These are phyloP conservation scores for Cytospora schulzeri DNA, from an alignment of 2,329 filamentous ascomycete species.

Conservation along the genomic window DNA sequence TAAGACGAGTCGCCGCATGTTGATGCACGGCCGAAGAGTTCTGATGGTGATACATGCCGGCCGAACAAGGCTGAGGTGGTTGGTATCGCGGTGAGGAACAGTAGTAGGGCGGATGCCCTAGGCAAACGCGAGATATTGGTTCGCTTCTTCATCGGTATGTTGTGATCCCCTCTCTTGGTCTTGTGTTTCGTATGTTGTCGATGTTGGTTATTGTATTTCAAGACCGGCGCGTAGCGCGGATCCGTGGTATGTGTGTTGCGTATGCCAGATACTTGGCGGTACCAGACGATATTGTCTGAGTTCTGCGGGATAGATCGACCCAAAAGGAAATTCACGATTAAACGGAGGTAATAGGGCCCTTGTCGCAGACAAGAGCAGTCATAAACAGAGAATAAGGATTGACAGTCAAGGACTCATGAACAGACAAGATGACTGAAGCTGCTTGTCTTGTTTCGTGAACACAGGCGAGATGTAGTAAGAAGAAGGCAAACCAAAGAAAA, in stretches of 20 bases:
- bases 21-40: conserved; percentile 21
- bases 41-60: conserved; percentile 14
- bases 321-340: conserved; percentile 1
- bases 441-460: background rate
- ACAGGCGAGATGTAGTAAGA: background rate
- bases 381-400: conserved; percentile 19
- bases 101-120: conserved; percentile 15
- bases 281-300: background rate
- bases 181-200: conserved; percentile 14
- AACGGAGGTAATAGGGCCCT: background rate
- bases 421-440: conserved; percentile 14
- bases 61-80: conserved; percentile 22
- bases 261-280: conserved; percentile 10
- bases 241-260: conserved; percentile 16
- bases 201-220: conserved; percentile 14
- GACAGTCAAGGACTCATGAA: conserved; percentile 17
- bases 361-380: conserved; percentile 4
- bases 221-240: conserved; percentile 21
- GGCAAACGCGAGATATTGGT: conserved; percentile 3
- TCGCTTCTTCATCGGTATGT: conserved; percentile 21
- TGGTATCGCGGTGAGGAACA: conserved; percentile 22
- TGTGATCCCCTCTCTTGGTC: background rate
- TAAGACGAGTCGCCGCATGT: conserved; percentile 37
- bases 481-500: conserved; percentile 8
- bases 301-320: background rate